Conservation (phyloP, 345 rosid genomes). For the Rhodamnia rubescens region DNA sequence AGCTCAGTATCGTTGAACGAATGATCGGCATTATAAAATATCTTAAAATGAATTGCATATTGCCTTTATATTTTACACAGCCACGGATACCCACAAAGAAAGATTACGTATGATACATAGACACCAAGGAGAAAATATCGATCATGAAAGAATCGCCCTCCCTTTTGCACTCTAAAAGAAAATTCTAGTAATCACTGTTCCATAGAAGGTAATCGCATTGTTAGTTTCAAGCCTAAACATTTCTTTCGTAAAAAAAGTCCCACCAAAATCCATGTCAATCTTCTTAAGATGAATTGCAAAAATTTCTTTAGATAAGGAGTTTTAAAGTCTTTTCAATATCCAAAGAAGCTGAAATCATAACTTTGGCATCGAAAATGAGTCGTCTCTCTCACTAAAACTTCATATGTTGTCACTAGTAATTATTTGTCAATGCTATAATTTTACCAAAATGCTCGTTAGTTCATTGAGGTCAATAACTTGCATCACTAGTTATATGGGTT, state of each 20-base stretch:
- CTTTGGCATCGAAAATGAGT: neutral
- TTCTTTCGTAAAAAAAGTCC: neutral
- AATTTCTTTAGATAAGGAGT: neutral
- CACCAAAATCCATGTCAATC: neutral
- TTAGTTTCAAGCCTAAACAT: neutral
- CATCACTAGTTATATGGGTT: too few species aligned
- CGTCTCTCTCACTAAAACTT: neutral
- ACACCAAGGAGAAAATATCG: neutral
- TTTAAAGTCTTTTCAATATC: neutral
- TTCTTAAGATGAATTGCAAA: neutral
- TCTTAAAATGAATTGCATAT: neutral
- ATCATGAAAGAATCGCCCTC: neutral
- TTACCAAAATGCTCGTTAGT: neutral
- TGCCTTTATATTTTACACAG: neutral
- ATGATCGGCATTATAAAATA: neutral
- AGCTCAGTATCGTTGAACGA: neutral
- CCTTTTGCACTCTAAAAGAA: neutral
- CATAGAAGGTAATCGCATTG: neutral
- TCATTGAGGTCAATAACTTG: neutral
- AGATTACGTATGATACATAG: neutral
- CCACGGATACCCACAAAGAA: neutral
- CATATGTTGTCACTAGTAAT: neutral
- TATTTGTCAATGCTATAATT: neutral
- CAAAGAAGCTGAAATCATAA: neutral
- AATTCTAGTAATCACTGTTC: neutral